Conservation (phyloP, 2,329 filamentous ascomycete genomes). For the Cladosporium oxysporum region DNA sequence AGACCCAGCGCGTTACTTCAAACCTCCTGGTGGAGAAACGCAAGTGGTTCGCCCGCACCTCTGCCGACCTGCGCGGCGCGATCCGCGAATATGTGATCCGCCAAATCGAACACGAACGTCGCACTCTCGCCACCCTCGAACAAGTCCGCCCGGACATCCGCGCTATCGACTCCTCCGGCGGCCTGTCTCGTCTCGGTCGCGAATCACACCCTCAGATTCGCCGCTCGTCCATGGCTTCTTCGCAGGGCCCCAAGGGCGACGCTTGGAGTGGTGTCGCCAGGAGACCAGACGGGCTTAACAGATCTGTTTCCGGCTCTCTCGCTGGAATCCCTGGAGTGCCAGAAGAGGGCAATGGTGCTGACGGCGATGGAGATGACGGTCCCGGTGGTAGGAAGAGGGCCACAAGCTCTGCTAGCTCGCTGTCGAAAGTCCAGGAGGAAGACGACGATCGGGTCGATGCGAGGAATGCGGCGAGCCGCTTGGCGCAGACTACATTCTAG, state of each 20-base stretch:
- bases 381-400: constrained; percentile 51
- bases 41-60: constrained; percentile 85
- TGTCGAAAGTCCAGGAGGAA: constrained; percentile 69
- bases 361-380: constrained; percentile 46
- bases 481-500: constrained; percentile 92
- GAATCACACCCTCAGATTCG: constrained; percentile 78
- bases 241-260: constrained; percentile 96
- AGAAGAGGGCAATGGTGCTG: constrained; percentile 57
- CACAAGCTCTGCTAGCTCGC: constrained; percentile 51
- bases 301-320: constrained; percentile 74
- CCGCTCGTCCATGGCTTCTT: constrained; percentile 79
- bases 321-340: constrained; percentile 55
- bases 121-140: constrained; percentile 89
- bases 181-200: constrained; percentile 83
- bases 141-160: constrained; percentile 90
- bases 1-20: constrained; percentile 83
- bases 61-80: constrained; percentile 77
- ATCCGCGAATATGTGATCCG: constrained; percentile 91
- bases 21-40: constrained; percentile 88
- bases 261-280: constrained; percentile 94
- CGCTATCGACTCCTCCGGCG: constrained; percentile 86
- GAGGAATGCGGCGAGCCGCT: constrained; percentile 86
- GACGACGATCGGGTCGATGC: constrained; percentile 95
- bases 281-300: constrained; percentile 72
- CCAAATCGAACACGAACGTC: constrained; percentile 92